Base-by-base conservation (phyloP, 2,329 filamentous ascomycete species). In the Parascedosporium putredinis region DNA sequence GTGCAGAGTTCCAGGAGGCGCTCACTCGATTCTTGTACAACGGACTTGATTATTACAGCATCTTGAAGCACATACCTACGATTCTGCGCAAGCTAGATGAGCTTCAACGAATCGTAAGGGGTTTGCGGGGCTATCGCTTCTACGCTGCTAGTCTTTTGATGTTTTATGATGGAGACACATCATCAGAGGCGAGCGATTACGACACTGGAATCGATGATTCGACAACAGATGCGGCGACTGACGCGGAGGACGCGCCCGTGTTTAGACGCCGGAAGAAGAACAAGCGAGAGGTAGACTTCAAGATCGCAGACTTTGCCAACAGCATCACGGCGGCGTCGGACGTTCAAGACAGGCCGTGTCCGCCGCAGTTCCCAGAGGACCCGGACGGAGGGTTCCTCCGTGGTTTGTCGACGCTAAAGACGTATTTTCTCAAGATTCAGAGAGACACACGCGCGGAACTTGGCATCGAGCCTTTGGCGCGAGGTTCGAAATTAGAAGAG, bases 231-330 rank as follows among this genome's bases (percentile, higher is more conserved):
- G 71, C 71, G 25, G 71, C 72, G 3, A 81, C 78, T 0, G 78
- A 81, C 55, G 74, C 73, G 2, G 78, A 81, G 57, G 77, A 81
- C 49, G 59, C 60, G n/a, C 59, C 63, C 47, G 61, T 62, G 24
- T 51, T 54, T 23, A 62, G 61, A 34, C 75, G 63, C 60, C 69
- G 55, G 62, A 70, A 54, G 57, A 75, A 62, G 60, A 78, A 72
- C 53, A 72, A 71, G 52, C 70, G 72, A 44, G 76, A 83, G 56
- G 90, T 95, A 61, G 87, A 95, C 64, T 83, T 98, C 68, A 96
- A 96, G 67, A 94, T 98, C 64, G 91, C 95, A 51, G 93, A 98
- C 66, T 98, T 98, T 69, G 93, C 93, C 55, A 98, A 98, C 64
- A 96, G 91, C 60, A 83, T 97, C 31, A 97, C 90, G 1, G 86